These are phyloP conservation scores for Dactylellina sp. DNA, from an alignment of 2,329 filamentous ascomycete genomes.

Conservation along the genomic window DNA sequence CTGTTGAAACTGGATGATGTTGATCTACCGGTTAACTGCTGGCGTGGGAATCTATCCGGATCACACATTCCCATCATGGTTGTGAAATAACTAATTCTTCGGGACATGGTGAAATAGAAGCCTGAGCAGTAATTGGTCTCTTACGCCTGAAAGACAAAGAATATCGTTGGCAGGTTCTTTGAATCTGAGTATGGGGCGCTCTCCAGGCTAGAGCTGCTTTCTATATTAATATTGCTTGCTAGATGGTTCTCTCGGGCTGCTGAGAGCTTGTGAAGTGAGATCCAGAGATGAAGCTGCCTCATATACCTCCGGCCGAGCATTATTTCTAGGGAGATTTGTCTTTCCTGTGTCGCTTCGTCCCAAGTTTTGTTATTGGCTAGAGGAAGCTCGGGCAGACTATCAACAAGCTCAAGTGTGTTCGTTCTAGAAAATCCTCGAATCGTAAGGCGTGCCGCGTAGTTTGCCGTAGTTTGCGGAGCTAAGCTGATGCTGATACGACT, in stretches of 20 bases:
- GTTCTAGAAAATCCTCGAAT: conserved; percentile 32
- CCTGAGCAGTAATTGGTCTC: neutral
- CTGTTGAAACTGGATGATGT: conserved; percentile 48
- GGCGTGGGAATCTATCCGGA: conserved; percentile 43
- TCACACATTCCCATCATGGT: conserved; percentile 55
- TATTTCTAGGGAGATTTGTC: conserved; percentile 20
- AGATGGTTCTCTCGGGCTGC: conserved; percentile 26
- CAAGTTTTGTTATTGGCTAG: conserved; percentile 18
- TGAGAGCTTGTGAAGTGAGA: conserved; percentile 7
- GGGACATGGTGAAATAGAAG: conserved; percentile 35
- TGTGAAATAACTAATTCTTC: conserved; percentile 45
- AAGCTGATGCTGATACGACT: conserved; percentile 18
- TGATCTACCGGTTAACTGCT: conserved; percentile 31
- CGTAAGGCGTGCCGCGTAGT: conserved; percentile 33
- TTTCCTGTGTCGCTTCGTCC: conserved; percentile 4
- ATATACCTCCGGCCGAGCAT: conserved; percentile 43
- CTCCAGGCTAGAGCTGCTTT: conserved; percentile 15
- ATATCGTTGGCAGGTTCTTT: neutral
- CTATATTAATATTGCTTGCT: conserved; percentile 18
- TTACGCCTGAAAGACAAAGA: conserved; percentile 21
- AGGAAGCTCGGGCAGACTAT: conserved; percentile 11
- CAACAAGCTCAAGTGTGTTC: conserved; percentile 8
- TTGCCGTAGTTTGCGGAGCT: conserved; percentile 46
- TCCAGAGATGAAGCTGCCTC: conserved; percentile 18
- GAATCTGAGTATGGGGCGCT: conserved; percentile 11